phyloP scores from a whole-genome alignment of 148 eudicot species.

The Salicornia ramosissima region DNA sequence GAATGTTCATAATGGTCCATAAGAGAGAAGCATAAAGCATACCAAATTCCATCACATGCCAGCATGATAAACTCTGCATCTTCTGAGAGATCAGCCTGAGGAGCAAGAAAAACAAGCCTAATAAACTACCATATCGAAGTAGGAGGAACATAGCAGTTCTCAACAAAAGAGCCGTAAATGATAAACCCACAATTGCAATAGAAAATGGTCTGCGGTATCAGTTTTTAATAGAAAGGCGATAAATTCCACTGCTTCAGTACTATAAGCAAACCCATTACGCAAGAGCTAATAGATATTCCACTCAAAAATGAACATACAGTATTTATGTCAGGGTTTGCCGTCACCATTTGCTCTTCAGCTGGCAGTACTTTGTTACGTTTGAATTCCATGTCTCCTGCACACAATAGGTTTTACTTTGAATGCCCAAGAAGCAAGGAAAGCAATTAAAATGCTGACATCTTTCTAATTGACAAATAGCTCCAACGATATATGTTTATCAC shows the following conservation, averaged over 20 bases:
- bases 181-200: conserved; percentile 3
- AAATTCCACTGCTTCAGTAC: background rate
- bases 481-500: conserved; percentile 27
- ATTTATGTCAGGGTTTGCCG: conserved; percentile 70
- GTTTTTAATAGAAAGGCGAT: background rate
- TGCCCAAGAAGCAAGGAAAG: conserved; percentile 4
- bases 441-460: background rate
- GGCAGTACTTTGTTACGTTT: conserved; percentile 58
- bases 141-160: conserved; percentile 1
- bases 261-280: background rate
- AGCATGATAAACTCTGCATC: conserved; percentile 70
- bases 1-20: background rate
- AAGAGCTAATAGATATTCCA: background rate
- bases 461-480: conserved; percentile 7
- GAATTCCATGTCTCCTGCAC: conserved; percentile 74
- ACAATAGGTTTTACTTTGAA: conserved; percentile 9
- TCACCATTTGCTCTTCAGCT: conserved; percentile 67
- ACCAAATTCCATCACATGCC: conserved; percentile 92
- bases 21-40: conserved; percentile 17
- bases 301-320: conserved; percentile 37
- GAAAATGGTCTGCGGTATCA: conserved; percentile 1
- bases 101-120: conserved; percentile 4
- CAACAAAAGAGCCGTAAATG: background rate
- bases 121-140: background rate
- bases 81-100: conserved; percentile 58